Percentiles rank a stretch among this genome's conserved stretches.
These are phyloP conservation scores for Globisporangium spinosum DNA, from an alignment of 352 stramenopile genomes.

Conservation along the genomic window DNA sequence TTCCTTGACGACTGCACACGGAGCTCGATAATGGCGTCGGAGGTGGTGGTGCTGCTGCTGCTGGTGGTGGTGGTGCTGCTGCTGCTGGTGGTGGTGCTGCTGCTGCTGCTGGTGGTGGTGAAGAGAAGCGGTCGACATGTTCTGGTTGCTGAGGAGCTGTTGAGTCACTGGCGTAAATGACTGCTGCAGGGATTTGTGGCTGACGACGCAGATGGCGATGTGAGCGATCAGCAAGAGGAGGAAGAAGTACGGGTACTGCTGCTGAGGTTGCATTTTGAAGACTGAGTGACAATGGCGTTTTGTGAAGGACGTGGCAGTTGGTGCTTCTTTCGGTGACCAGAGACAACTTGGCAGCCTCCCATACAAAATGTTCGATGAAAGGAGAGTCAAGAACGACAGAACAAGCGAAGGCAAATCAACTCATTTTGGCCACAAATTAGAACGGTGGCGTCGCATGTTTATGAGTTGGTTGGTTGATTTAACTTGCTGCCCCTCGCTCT, in stretches of 20 bases:
- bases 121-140: neutral
- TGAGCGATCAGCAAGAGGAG: neutral
- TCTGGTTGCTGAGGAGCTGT: neutral
- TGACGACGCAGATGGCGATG: neutral
- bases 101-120: slow-evolving; percentile 1
- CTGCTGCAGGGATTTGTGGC: neutral
- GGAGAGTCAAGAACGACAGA: neutral
- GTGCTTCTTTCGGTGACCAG: neutral
- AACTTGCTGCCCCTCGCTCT: neutral
- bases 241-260: neutral
- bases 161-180: too few relatives aligned
- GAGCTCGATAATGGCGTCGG: neutral
- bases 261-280: neutral
- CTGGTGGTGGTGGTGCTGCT: neutral
- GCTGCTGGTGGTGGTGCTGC: slow-evolving; percentile 2
- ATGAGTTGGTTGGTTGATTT: neutral
- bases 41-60: neutral
- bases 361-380: neutral
- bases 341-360: neutral
- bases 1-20: neutral
- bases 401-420: neutral
- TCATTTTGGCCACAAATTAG: slow-evolving; percentile 5
- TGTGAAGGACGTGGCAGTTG: neutral
- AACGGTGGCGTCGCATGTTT: neutral
- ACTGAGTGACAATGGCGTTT: neutral